phyloP scores from a whole-genome alignment of 2,329 filamentous ascomycete genomes.

The Hymenoscyphus albidus region DNA sequence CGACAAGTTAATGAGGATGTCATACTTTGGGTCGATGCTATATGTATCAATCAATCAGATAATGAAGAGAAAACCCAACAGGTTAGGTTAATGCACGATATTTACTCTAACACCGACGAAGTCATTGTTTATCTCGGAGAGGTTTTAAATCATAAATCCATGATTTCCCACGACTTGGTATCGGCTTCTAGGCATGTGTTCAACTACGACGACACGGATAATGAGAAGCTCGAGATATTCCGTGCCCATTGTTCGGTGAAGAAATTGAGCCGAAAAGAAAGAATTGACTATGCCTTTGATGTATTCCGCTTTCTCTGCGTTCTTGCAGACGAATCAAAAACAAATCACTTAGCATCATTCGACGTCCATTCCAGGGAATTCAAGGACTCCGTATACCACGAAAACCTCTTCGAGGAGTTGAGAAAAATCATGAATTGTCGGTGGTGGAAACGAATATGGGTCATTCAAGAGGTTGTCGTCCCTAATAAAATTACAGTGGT shows the following conservation, averaged over 20 bases:
- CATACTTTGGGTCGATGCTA: background rate
- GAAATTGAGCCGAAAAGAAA: background rate
- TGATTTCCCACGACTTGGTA: background rate
- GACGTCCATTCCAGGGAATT: constrained; percentile 2
- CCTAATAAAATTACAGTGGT: constrained; percentile 10
- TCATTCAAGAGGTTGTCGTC: constrained; percentile 19
- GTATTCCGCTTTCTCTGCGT: background rate
- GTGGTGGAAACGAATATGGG: constrained; percentile 19
- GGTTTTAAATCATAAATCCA: background rate
- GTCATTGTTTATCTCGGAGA: constrained; percentile 16
- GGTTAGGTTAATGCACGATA: constrained; percentile 15
- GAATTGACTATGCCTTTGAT: background rate
- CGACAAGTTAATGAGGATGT: background rate
- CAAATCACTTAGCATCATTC: background rate
- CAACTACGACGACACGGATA: background rate
- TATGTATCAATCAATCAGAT: constrained; percentile 15
- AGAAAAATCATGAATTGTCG: constrained; percentile 5
- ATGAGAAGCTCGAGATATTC: background rate
- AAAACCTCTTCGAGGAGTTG: background rate
- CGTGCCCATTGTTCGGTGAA: background rate
- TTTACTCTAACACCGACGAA: constrained; percentile 5
- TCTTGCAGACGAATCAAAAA: background rate
- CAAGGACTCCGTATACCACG: constrained; percentile 1
- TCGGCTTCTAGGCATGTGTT: background rate
- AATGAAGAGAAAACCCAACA: constrained; percentile 9